Percentiles rank a stretch among this genome's conserved stretches.
Conservation (phyloP, 2,329 filamentous ascomycete species). For the Sporothrix brunneoviolacea region DNA sequence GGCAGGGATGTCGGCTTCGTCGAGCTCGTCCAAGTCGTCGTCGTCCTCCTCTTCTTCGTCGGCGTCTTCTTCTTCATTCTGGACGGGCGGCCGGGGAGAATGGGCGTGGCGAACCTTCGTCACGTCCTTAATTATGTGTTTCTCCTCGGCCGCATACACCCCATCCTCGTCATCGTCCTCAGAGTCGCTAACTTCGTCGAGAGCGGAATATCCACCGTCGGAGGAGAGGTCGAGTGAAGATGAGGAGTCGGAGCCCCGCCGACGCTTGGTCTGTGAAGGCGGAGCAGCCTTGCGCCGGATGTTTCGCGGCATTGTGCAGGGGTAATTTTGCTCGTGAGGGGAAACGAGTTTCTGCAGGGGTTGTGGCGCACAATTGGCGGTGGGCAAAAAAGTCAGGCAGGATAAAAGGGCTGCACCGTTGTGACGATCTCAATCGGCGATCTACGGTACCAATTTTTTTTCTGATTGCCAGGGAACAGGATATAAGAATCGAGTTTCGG, state of each 20-base stretch:
- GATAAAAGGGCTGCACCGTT: too few species aligned
- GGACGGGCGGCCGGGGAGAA: constrained; percentile 44
- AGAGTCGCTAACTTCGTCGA: constrained; percentile 73
- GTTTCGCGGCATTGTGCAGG: constrained; percentile 45
- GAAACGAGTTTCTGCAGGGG: constrained; percentile 5
- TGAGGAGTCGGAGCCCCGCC: constrained; percentile 45
- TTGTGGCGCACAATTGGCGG: constrained; percentile 30
- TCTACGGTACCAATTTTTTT: too few species aligned
- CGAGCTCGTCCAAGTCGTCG: constrained; percentile 31
- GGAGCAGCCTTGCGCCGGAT: constrained; percentile 40
- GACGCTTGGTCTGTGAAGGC: constrained; percentile 37
- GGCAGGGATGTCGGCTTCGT: constrained; percentile 24
- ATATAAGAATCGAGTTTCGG: too few species aligned
- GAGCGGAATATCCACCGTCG: constrained; percentile 65
- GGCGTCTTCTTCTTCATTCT: constrained; percentile 35
- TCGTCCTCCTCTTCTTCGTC: constrained; percentile 31
- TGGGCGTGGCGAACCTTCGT: constrained; percentile 30
- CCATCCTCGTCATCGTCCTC: constrained; percentile 73
- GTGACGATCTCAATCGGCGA: too few species aligned
- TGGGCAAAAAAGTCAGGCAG: constrained; percentile 20
- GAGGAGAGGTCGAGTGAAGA: constrained; percentile 55
- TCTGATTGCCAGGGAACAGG: too few species aligned
- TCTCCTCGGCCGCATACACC: constrained; percentile 71
- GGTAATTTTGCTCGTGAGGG: constrained; percentile 18
- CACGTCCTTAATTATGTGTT: constrained; percentile 54